These are phyloP conservation scores for Tolypocladium nubicola DNA, from an alignment of 2,329 filamentous ascomycete species.

Conservation along the genomic window DNA sequence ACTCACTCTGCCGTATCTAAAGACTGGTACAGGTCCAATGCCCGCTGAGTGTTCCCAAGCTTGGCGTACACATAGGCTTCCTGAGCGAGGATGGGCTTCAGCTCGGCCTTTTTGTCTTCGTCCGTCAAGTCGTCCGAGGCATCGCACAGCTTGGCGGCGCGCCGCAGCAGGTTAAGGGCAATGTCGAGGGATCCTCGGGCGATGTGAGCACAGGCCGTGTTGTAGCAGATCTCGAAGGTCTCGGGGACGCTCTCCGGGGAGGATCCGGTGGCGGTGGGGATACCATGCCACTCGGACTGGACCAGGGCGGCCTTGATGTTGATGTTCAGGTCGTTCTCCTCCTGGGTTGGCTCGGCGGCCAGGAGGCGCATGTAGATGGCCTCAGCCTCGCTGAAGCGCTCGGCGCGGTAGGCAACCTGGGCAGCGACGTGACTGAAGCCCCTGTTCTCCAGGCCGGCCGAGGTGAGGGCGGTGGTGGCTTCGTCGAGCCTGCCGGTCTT, in stretches of 20 bases:
- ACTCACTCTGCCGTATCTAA: slow-evolving; percentile 52
- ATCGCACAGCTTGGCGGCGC: slow-evolving; percentile 61
- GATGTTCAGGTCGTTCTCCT: slow-evolving; percentile 66
- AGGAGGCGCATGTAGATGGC: slow-evolving; percentile 52
- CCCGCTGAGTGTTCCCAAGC: slow-evolving; percentile 56
- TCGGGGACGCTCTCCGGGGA: slow-evolving; percentile 51
- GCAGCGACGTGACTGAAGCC: slow-evolving; percentile 44
- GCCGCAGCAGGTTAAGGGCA: slow-evolving; percentile 56
- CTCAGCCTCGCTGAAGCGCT: slow-evolving; percentile 59
- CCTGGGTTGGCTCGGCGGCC: slow-evolving; percentile 36
- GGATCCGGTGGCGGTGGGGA: slow-evolving; percentile 29
- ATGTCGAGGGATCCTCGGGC: slow-evolving; percentile 56
- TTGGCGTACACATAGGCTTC: slow-evolving; percentile 62
- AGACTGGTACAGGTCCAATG: slow-evolving; percentile 49
- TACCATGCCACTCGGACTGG: slow-evolving; percentile 60
- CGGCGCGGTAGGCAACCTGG: slow-evolving; percentile 63
- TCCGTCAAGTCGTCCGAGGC: slow-evolving; percentile 61
- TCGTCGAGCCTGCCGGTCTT: slow-evolving; percentile 61
- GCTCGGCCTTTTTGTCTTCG: slow-evolving; percentile 63
- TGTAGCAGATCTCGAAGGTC: slow-evolving; percentile 74
- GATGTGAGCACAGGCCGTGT: slow-evolving; percentile 64
- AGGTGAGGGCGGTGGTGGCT: slow-evolving; percentile 39
- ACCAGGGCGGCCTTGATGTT: slow-evolving; percentile 64
- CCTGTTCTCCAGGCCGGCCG: slow-evolving; percentile 19
- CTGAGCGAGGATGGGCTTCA: slow-evolving; percentile 67